These are phyloP conservation scores for Helianthus tuberosus DNA, from an alignment of 129 eudicot genomes.

Conservation along the genomic window DNA sequence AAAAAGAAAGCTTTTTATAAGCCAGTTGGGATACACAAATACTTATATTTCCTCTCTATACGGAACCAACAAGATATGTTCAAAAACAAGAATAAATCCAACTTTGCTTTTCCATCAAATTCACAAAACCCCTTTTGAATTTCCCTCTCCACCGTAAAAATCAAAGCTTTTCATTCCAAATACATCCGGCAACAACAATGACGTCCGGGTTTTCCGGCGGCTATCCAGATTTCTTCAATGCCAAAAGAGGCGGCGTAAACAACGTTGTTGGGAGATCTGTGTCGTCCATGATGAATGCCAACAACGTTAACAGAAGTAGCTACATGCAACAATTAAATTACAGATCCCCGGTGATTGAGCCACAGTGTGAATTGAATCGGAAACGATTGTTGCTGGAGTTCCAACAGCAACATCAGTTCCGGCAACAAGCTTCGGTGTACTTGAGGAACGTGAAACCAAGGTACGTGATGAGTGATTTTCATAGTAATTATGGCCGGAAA, in stretches of 20 bases:
- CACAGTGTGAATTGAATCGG: conserved; percentile 59
- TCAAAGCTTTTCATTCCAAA: no score
- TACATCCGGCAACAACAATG: conserved; percentile 35
- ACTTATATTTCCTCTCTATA: neutral
- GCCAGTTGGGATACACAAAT: conserved; percentile 30
- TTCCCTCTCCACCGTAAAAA: no score
- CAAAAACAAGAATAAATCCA: conserved; percentile 22
- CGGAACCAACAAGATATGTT: neutral
- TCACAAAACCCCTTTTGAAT: no score
- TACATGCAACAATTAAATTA: conserved; percentile 37
- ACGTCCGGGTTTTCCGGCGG: conserved; percentile 65
- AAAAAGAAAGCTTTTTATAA: conserved; percentile 34
- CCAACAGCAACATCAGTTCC: neutral
- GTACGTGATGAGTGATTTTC: neutral
- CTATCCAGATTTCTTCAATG: conserved; percentile 42
- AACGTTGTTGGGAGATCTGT: no score
- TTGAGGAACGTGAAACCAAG: conserved; percentile 62
- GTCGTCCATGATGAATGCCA: no score
- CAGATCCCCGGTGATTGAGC: conserved; percentile 31
- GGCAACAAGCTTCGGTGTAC: conserved; percentile 27
- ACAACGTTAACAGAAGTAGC: neutral
- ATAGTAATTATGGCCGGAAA: neutral
- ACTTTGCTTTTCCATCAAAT: conserved; percentile 3
- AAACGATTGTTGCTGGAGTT: conserved; percentile 73
- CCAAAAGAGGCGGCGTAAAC: no score